phyloP scores from a whole-genome alignment of 2,329 filamentous ascomycete species.

The Sporothrix pallida region DNA sequence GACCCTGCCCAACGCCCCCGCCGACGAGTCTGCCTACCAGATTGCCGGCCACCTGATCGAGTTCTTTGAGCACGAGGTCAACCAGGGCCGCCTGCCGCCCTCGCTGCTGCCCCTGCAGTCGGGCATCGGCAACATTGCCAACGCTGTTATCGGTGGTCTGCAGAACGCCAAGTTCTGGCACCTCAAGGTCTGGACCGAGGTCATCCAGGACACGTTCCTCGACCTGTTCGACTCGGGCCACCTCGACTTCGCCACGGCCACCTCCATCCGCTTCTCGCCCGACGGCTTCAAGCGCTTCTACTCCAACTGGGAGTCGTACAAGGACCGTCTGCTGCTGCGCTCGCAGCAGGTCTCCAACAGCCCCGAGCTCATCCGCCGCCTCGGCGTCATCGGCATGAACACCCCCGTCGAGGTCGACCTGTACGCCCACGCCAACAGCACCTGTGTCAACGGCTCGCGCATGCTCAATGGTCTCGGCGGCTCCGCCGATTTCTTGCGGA shows the following conservation, averaged over 20 bases:
- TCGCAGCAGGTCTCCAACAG: conserved; percentile 89
- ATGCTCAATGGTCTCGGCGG: conserved; percentile 88
- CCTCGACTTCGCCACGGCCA: conserved; percentile 88
- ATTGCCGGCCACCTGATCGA: conserved; percentile 85
- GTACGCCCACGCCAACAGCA: conserved; percentile 91
- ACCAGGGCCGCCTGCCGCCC: conserved; percentile 74
- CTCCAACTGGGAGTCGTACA: conserved; percentile 79
- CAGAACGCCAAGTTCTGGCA: conserved; percentile 82
- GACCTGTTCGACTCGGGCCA: conserved; percentile 89
- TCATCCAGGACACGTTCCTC: conserved; percentile 90
- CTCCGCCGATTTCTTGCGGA: conserved; percentile 80
- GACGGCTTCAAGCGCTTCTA: conserved; percentile 93
- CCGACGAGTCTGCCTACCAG: conserved; percentile 72
- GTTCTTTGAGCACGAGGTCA: conserved; percentile 82
- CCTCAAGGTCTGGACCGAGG: conserved; percentile 91
- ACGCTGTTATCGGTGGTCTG: conserved; percentile 85
- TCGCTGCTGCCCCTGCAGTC: conserved; percentile 68
- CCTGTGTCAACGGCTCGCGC: conserved; percentile 84
- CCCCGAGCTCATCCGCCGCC: conserved; percentile 84
- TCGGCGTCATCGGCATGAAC: conserved; percentile 94
- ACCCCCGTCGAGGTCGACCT: conserved; percentile 94
- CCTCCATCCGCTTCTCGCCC: conserved; percentile 87
- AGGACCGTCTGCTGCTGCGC: conserved; percentile 81
- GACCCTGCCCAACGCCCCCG: conserved; percentile 74
- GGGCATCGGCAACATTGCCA: conserved; percentile 92